These are phyloP conservation scores for Coniophora puteana DNA, from an alignment of 1,284 basidiomycete species.

Conservation along the genomic window DNA sequence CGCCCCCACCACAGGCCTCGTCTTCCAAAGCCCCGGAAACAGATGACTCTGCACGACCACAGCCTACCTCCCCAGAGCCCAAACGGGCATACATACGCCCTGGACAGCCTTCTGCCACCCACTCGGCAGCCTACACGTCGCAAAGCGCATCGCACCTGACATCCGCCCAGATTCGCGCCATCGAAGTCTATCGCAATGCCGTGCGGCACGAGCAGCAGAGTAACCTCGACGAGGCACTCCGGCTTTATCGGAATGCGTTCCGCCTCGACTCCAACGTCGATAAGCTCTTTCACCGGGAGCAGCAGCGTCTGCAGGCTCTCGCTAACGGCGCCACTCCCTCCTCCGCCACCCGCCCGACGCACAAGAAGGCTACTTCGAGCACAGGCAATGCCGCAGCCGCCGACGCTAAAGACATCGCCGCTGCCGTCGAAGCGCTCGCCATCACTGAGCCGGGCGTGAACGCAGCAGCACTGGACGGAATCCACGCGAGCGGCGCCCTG, in stretches of 20 bases:
- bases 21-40: neutral
- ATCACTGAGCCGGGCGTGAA: neutral
- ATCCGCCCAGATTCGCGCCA: constrained; percentile 42
- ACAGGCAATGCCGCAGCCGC: constrained; percentile 6
- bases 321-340: constrained; percentile 19
- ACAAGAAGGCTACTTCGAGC: constrained; percentile 16
- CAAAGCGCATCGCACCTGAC: constrained; percentile 24
- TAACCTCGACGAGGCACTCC: constrained; percentile 70
- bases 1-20: neutral
- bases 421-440: no score
- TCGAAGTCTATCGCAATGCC: constrained; percentile 67
- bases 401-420: constrained; percentile 15
- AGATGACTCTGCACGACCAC: neutral
- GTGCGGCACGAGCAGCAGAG: constrained; percentile 71
- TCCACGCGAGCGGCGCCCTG: constrained; percentile 34
- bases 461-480: constrained; percentile 1
- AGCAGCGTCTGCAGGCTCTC: constrained; percentile 36
- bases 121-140: constrained; percentile 8
- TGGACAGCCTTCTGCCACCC: neutral
- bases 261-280: constrained; percentile 70
- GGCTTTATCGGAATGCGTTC: constrained; percentile 77
- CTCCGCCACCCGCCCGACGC: constrained; percentile 6
- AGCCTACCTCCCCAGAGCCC: constrained; percentile 4
- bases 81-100: neutral
- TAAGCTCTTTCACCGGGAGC: constrained; percentile 53